Percentiles rank a stretch among this genome's conserved stretches.
Evolutionary conservation across 345 rosid genomes (phyloP).

Genomic region (Angophora floribunda): DNA sequence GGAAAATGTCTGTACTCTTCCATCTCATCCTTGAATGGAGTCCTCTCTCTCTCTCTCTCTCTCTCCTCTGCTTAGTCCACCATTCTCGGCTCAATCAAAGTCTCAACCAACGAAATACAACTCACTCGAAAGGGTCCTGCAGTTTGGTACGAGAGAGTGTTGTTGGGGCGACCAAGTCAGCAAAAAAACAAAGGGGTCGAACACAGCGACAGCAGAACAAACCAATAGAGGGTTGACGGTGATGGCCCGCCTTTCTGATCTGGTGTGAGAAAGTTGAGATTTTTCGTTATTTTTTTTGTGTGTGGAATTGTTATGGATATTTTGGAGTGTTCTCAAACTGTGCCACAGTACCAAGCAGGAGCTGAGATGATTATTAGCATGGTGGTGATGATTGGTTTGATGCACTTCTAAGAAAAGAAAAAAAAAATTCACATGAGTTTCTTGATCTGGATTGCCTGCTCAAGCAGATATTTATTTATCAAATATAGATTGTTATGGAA

Average conservation of each 20-base stretch:
- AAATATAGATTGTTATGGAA: not conserved
- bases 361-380: not conserved
- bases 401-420: not conserved
- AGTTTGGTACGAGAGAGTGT: not conserved
- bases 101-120: not conserved
- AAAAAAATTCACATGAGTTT: not conserved
- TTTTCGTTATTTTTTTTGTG: not conserved
- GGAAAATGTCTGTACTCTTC: not conserved
- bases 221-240: not conserved
- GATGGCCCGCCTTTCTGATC: not conserved
- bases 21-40: not conserved
- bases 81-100: not conserved
- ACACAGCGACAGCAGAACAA: slow-evolving; percentile 3
- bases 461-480: not conserved
- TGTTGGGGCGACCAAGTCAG: not conserved
- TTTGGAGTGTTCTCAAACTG: not conserved
- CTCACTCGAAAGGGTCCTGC: not conserved
- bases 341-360: not conserved
- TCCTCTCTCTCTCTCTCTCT: not conserved
- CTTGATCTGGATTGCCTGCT: not conserved
- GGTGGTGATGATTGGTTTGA: not conserved
- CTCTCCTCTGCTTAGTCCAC: not conserved
- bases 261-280: not conserved
- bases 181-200: not conserved
- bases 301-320: not conserved